phyloP scores from a whole-genome alignment of 139 green algal species.

The Tetraselmis chui region DNA sequence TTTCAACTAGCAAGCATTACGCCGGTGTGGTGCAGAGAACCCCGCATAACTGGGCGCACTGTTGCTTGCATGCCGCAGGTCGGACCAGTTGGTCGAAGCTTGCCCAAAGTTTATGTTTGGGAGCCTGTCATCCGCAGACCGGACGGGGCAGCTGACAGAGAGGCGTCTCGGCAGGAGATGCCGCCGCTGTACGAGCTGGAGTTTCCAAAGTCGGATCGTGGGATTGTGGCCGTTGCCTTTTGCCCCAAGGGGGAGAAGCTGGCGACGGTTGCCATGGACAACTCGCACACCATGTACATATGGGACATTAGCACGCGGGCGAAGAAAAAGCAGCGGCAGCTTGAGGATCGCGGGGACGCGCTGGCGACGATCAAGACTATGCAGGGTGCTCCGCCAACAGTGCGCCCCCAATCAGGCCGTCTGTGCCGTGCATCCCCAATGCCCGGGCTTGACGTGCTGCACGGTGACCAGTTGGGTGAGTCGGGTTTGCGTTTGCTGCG shows the following conservation, averaged over 20 bases:
- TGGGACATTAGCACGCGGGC: constrained; percentile 28
- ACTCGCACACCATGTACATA: constrained; percentile 58
- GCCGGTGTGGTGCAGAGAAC: no score
- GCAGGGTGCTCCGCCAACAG: neutral
- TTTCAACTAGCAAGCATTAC: no score
- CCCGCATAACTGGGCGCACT: no score
- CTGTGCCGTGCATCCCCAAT: no score
- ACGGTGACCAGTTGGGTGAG: no score
- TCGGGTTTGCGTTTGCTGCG: no score
- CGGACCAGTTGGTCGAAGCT: neutral
- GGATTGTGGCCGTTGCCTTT: constrained; percentile 49
- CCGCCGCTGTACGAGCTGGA: neutral
- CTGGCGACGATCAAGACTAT: neutral
- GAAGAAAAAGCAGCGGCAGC: neutral
- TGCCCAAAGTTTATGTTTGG: neutral
- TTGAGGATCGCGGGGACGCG: neutral
- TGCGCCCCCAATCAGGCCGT: neutral
- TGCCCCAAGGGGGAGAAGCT: constrained; percentile 40
- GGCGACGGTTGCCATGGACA: constrained; percentile 52
- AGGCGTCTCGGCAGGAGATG: neutral
- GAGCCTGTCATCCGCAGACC: neutral
- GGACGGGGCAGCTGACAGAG: neutral
- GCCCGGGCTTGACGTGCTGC: no score
- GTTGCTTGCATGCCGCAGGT: no score
- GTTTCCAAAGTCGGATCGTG: constrained; percentile 3